Evolutionary conservation across 73 alveolate genomes (phyloP).

Genomic region (Symbiodinium natans): DNA sequence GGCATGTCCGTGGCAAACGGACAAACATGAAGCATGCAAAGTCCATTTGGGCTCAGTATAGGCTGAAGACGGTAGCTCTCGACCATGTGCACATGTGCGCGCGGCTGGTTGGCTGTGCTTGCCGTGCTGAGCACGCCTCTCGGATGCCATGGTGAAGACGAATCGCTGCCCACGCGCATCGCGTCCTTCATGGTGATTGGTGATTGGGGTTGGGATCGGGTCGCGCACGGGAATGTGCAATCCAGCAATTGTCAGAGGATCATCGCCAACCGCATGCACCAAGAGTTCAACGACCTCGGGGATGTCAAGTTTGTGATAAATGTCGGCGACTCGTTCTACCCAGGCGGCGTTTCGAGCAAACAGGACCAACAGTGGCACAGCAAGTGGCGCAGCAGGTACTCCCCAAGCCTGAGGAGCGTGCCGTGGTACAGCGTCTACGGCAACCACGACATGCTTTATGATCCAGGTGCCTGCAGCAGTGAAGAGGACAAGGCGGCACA

Average conservation of each 20-base stretch:
- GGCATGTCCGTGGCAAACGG: too few species aligned
- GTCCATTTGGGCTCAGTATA: not conserved
- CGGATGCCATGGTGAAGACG: not conserved
- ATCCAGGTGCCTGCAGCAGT: constrained; percentile 45
- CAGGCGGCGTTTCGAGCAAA: constrained; percentile 27
- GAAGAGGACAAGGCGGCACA: constrained; percentile 40
- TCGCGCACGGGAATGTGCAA: constrained; percentile 48
- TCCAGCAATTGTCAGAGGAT: constrained; percentile 32
- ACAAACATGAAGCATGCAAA: too few species aligned
- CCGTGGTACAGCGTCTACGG: constrained; percentile 92
- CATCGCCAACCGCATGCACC: constrained; percentile 54
- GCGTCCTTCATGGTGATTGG: constrained; percentile 74
- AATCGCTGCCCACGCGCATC: not conserved
- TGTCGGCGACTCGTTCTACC: constrained; percentile 88
- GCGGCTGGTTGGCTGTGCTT: not conserved
- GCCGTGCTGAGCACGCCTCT: not conserved
- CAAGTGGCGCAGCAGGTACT: constrained; percentile 78
- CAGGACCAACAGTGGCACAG: constrained; percentile 48
- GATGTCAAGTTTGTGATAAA: constrained; percentile 76
- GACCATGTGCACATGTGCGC: not conserved
- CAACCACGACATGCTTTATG: constrained; percentile 80
- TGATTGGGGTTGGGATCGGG: constrained; percentile 71
- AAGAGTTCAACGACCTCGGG: constrained; percentile 38
- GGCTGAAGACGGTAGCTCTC: too few species aligned
- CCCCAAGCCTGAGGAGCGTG: constrained; percentile 36